Base-by-base conservation (phyloP, 2,329 filamentous ascomycete species). In the Cercospora sp. region DNA sequence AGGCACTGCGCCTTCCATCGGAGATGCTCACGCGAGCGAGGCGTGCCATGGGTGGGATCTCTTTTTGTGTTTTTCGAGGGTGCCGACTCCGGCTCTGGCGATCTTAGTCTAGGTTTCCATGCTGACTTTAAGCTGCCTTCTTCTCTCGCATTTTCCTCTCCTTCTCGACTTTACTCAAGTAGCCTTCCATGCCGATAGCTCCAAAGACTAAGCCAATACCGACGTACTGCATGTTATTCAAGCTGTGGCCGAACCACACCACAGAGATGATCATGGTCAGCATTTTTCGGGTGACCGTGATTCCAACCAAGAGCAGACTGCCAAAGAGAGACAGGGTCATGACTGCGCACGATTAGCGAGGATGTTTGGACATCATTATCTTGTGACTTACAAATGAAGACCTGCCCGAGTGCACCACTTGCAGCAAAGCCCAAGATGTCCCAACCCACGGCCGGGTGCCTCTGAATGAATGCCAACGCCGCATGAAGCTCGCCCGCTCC, bases 201-300 rank as follows among this genome's bases (percentile, higher is more conserved):
- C 94, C 93, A 83, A 99, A 99, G 8, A 99, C 95, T 67, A 99
- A 84, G 0, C 87, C 90, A 33, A 99, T 94, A 70, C 95, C 95
- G 6, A 96, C 83, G 92, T 94, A 97, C 82, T 99, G 95, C 86
- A 94, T 96, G n/a, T 84, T 82, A 30, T 88, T 91, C 60, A 99
- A 86, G 70, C 87, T 87, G 80, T 99, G 95, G 30, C 95, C 95
- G 79, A 98, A 99, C 82, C 93, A 93, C 69, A 98, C 84, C 30
- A 99, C 95, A 64, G 93, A 97, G 62, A 98, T 85, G 68, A 98
- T 92, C 95, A 99, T 99, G 73, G 94, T 98, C 79, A 98, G 87
- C 95, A 99, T 99, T 84, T 99, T 99, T 77, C 95, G 87, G 57
- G 95, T 99, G 57, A 99, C 95, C 1, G 93, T 99, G 2, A 99